phyloP scores from a whole-genome alignment of 1,284 basidiomycete species.

The Cutaneotrichosporon dermatis region DNA sequence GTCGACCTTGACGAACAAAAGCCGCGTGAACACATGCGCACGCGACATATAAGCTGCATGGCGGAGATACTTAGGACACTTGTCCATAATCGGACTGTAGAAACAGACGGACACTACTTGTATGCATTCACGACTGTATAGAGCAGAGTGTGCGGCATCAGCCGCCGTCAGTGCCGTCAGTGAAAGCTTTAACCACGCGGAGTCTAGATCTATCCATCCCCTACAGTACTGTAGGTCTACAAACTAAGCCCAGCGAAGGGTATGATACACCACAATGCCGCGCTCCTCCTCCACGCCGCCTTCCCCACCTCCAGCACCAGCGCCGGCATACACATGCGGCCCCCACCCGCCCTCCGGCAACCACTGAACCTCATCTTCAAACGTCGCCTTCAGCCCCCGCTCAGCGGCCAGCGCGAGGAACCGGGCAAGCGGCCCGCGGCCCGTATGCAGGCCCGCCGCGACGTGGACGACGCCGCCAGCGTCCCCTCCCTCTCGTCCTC shows the following conservation, averaged over 20 bases:
- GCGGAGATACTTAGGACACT: too few relatives aligned
- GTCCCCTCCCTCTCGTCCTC: background rate
- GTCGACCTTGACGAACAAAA: too few relatives aligned
- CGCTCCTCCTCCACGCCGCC: slow-evolving; percentile 32
- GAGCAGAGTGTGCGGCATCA: too few relatives aligned
- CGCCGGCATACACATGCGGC: slow-evolving; percentile 11
- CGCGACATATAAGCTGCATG: too few relatives aligned
- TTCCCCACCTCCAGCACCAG: too few relatives aligned
- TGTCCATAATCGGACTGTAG: too few relatives aligned
- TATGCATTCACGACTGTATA: background rate
- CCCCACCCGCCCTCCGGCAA: slow-evolving; percentile 31
- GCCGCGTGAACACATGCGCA: too few relatives aligned
- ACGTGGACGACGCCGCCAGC: slow-evolving; percentile 34
- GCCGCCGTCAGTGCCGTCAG: too few relatives aligned
- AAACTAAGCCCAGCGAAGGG: slow-evolving; percentile 14
- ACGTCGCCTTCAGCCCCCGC: slow-evolving; percentile 20
- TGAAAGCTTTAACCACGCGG: too few relatives aligned
- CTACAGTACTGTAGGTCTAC: too few relatives aligned
- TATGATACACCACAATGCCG: slow-evolving; percentile 44
- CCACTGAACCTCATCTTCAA: slow-evolving; percentile 31
- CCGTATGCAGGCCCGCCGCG: slow-evolving; percentile 45
- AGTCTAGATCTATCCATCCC: too few relatives aligned
- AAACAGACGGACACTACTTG: background rate
- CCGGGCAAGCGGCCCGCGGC: slow-evolving; percentile 39
- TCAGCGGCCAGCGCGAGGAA: slow-evolving; percentile 28